Base-by-base conservation (phyloP, 208 protist species). In the Novymonas esmeraldas region DNA sequence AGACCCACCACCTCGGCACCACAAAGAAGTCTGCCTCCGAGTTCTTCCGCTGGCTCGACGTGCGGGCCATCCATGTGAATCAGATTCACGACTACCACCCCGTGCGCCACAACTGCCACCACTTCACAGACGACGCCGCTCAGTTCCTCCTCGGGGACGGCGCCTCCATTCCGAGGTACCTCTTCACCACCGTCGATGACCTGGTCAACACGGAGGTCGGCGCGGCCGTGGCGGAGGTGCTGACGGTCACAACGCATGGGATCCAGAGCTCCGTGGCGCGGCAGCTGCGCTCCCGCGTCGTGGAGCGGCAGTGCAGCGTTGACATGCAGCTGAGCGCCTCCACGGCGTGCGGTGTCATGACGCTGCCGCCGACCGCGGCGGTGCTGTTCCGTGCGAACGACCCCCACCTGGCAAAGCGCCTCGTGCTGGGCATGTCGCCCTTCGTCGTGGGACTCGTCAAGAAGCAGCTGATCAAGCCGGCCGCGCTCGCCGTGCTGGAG, bases 81-180 rank as follows among this genome's bases (percentile, higher is more conserved):
- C 52, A 84, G 41, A 39, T 89, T 45, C 68, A 81, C 54, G 82
- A 90, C 52, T 98, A 98, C 79, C 79, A 98, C 72, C 76, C 85
- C 7, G 70, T 92, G 9, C 66, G 90, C 6, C 85, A 94, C 70
- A 98, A 98, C 78, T 98, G 96, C 77, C 96, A 98, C 77, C 80
- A 96, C 71, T 98, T 98, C 59, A 87, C 75, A 31, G 62, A 81
- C 20, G 79, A 82, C 7, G 89, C 90, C 2, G 65, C 65, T 10
- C 56, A 78, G 5, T 97, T 95, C 63, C 57, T 98, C 13, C 36
- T 91, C 1, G 83, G 80, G 24, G 26, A 56, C 5, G 33, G 9
- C 39, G 38, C n/a, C 78, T 6, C 34, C 39, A 64, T 77, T 18
- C 83, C 85, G 13, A 33, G 33, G 13, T 84, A 83, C 46, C 72